Conservation (phyloP, 345 rosid genomes). For the Eucalyptus curtisii region DNA sequence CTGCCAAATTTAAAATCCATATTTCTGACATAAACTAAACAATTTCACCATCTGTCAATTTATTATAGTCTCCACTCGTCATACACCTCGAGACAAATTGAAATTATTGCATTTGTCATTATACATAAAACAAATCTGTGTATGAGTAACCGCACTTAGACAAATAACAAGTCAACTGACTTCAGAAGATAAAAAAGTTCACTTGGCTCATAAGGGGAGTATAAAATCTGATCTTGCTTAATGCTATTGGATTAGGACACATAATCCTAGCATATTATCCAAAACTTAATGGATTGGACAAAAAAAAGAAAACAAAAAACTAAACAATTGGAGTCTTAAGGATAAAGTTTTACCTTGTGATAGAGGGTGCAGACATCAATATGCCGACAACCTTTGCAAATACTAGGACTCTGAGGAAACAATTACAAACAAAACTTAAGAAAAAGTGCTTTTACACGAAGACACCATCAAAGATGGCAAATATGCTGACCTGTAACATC, state of each 20-base stretch:
- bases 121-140: background rate
- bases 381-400: slow-evolving; percentile 88
- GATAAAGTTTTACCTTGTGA: slow-evolving; percentile 64
- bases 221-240: background rate
- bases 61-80: background rate
- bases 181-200: background rate
- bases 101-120: background rate
- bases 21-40: background rate
- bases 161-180: background rate
- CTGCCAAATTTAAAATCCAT: background rate
- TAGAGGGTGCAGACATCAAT: slow-evolving; percentile 74
- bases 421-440: background rate
- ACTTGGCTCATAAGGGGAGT: background rate
- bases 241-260: background rate
- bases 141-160: background rate
- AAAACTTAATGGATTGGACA: background rate
- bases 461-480: background rate
- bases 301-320: background rate
- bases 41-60: background rate
- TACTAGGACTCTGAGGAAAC: slow-evolving; percentile 48
- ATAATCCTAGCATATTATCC: background rate
- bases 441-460: background rate
- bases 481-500: slow-evolving; percentile 59
- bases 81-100: background rate
- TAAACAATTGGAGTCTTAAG: background rate